Evolutionary conservation across 768 basidiomycete genomes (phyloP).

Genomic region (Rhizopogon vulgaris): DNA sequence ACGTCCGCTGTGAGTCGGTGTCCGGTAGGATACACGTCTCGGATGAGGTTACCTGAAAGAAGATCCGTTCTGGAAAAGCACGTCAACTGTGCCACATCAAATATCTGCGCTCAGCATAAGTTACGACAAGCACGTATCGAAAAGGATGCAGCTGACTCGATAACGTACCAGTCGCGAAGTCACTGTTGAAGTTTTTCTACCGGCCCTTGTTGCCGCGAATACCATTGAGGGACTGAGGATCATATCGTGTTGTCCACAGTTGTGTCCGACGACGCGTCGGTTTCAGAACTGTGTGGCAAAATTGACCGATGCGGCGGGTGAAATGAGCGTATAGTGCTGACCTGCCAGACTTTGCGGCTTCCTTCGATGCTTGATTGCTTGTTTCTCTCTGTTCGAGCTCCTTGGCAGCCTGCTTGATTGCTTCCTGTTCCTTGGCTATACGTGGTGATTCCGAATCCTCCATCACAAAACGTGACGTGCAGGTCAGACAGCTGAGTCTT

Average conservation of each 20-base stretch:
- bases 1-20: too few relatives aligned
- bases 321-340: conserved; percentile 1
- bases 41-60: too few relatives aligned
- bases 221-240: conserved; percentile 80
- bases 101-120: too few relatives aligned
- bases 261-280: conserved; percentile 55
- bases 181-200: conserved; percentile 87
- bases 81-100: too few relatives aligned
- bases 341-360: conserved; percentile 14
- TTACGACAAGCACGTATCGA: too few relatives aligned
- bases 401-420: conserved; percentile 65
- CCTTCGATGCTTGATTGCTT: conserved; percentile 44
- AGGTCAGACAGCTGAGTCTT: too few relatives aligned
- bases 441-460: too few relatives aligned
- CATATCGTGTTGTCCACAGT: conserved; percentile 95
- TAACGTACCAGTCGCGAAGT: conserved; percentile 78
- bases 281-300: conserved; percentile 20
- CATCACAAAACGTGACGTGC: too few relatives aligned
- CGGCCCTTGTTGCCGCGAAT: conserved; percentile 91
- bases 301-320: not conserved
- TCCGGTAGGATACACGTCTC: too few relatives aligned
- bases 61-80: too few relatives aligned
- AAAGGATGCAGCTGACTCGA: too few relatives aligned
- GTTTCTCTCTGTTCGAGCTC: conserved; percentile 76
- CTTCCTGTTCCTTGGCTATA: conserved; percentile 73